A percentile compares a stretch with the other conserved stretches of the same genome.
Evolutionary conservation across 2,329 filamentous ascomycete species (phyloP).

Genomic region (Hypomyces rosellus): DNA sequence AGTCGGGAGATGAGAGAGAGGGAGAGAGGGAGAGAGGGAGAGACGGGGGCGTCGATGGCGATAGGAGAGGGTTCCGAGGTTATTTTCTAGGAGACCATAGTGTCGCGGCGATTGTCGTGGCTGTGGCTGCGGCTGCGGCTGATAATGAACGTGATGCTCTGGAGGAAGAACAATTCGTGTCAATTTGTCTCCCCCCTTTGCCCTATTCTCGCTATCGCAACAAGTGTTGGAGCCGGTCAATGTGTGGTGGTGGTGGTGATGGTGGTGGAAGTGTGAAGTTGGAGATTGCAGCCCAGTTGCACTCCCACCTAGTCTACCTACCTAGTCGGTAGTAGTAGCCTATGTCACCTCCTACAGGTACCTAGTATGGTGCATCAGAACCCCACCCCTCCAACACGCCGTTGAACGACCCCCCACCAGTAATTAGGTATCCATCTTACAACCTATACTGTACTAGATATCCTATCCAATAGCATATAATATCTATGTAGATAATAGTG

Average conservation of each 20-base stretch:
- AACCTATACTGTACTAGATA: too few relatives aligned
- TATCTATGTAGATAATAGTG: too few relatives aligned
- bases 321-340: too few relatives aligned
- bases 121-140: neutral
- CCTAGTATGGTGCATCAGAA: too few relatives aligned
- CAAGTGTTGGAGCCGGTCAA: neutral
- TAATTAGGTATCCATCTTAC: too few relatives aligned
- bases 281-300: neutral
- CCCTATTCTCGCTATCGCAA: neutral
- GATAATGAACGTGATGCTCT: neutral
- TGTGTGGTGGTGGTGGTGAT: neutral
- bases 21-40: neutral
- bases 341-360: too few relatives aligned
- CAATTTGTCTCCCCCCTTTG: neutral
- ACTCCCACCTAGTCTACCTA: too few relatives aligned
- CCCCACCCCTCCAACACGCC: too few relatives aligned
- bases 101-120: neutral
- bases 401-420: too few relatives aligned
- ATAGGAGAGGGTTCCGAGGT: neutral
- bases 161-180: neutral
- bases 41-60: neutral
- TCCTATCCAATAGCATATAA: too few relatives aligned
- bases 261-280: neutral
- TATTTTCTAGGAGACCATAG: slow-evolving; percentile 7
- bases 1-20: neutral